Percentiles rank a stretch among this genome's conserved stretches.
Conservation (phyloP, 2,329 filamentous ascomycete genomes). For the Aspergillus ochraceoroseus region DNA sequence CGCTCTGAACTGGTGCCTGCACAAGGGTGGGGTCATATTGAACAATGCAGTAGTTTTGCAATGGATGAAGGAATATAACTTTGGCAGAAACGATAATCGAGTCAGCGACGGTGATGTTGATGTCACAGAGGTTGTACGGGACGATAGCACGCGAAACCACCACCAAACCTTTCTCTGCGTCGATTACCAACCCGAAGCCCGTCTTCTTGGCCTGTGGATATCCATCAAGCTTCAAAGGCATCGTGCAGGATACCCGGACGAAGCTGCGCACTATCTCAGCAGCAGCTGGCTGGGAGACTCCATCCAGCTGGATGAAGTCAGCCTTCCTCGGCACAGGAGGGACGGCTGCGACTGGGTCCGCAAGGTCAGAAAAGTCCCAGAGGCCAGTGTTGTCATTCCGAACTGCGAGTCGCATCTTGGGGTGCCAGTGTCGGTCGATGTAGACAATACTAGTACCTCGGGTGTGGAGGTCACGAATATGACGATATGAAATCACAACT, state of each 20-base stretch:
- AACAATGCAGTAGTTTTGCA: slow-evolving; percentile 94
- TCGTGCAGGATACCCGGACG: slow-evolving; percentile 83
- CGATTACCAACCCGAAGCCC: slow-evolving; percentile 94
- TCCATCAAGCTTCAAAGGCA: slow-evolving; percentile 96
- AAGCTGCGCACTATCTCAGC: slow-evolving; percentile 92
- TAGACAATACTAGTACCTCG: slow-evolving; percentile 88
- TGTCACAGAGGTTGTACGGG: slow-evolving; percentile 94
- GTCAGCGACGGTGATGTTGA: slow-evolving; percentile 92
- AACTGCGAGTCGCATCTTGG: slow-evolving; percentile 87
- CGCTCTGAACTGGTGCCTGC: slow-evolving; percentile 87
- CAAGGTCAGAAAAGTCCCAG: slow-evolving; percentile 90
- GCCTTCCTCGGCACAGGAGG: slow-evolving; percentile 70
- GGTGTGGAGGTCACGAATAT: slow-evolving; percentile 89
- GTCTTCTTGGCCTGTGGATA: slow-evolving; percentile 92
- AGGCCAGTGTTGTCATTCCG: slow-evolving; percentile 85
- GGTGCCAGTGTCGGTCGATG: slow-evolving; percentile 91
- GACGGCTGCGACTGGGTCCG: slow-evolving; percentile 70
- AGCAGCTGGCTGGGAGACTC: slow-evolving; percentile 82
- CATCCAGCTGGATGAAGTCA: slow-evolving; percentile 86
- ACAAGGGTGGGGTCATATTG: slow-evolving; percentile 91
- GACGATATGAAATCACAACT: slow-evolving; percentile 92
- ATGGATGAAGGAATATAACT: slow-evolving; percentile 89
- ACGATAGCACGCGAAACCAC: slow-evolving; percentile 91
- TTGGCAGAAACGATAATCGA: slow-evolving; percentile 92
- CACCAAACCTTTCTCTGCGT: slow-evolving; percentile 91